Percentiles rank a stretch among this genome's conserved stretches.
These are phyloP conservation scores for Zygosaccharomyces rouxii DNA, from an alignment of 805 yeast species.

Conservation along the genomic window DNA sequence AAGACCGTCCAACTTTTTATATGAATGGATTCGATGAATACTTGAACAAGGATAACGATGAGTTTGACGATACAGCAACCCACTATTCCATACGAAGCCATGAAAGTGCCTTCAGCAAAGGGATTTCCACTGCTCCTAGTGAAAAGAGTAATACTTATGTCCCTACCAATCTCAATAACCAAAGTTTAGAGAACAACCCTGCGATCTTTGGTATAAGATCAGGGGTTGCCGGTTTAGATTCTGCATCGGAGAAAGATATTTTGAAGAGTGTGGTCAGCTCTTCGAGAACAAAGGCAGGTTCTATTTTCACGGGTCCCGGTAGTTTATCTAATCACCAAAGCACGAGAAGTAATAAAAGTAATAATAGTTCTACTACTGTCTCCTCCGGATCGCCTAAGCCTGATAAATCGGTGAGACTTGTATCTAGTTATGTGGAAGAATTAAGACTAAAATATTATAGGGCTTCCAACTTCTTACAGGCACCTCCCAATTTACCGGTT, in stretches of 20 bases:
- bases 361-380: conserved; percentile 6
- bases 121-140: not conserved
- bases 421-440: conserved; percentile 35
- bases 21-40: conserved; percentile 17
- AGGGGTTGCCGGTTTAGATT: not conserved
- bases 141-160: conserved; percentile 1
- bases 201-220: conserved; percentile 2
- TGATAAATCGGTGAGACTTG: conserved; percentile 27
- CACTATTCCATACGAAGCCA: not conserved
- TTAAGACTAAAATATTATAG: conserved; percentile 30
- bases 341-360: conserved; percentile 9
- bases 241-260: conserved; percentile 1
- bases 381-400: conserved; percentile 13
- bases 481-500: conserved; percentile 36
- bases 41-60: conserved; percentile 8
- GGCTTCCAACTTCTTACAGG: conserved; percentile 33
- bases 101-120: not conserved
- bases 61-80: conserved; percentile 1
- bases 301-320: not conserved
- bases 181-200: not conserved
- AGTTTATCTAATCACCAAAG: conserved; percentile 5
- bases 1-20: conserved; percentile 29
- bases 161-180: not conserved
- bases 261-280: not conserved
- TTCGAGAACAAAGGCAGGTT: not conserved